Percentiles rank a stretch among this genome's conserved stretches.
phyloP scores from a whole-genome alignment of 139 green algal species.

The Microglena sp. region DNA sequence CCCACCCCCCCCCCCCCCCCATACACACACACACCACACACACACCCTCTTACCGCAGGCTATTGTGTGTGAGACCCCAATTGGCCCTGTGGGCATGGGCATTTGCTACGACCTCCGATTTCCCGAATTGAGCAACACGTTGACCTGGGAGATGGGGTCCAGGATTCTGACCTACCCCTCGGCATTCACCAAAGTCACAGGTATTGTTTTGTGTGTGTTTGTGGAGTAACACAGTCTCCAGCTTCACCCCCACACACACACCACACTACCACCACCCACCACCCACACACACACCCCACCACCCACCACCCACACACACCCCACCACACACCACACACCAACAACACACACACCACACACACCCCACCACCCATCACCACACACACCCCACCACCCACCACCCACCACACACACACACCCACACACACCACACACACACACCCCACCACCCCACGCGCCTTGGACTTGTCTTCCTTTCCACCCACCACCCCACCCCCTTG shows the following conservation, averaged over 20 bases:
- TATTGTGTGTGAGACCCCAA: neutral
- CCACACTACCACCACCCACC: neutral
- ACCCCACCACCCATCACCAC: too few relatives aligned
- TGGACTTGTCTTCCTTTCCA: too few relatives aligned
- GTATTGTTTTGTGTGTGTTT: slow-evolving; percentile 10
- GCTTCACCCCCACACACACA: neutral
- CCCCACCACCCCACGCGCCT: too few relatives aligned
- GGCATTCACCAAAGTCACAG: slow-evolving; percentile 61
- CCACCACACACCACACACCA: neutral
- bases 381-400: too few relatives aligned
- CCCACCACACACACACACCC: too few relatives aligned
- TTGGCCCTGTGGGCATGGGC: slow-evolving; percentile 69
- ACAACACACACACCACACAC: neutral
- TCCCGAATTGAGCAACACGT: slow-evolving; percentile 79
- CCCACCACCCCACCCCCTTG: too few relatives aligned
- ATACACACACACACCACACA: neutral
- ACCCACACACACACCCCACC: neutral
- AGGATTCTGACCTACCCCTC: slow-evolving; percentile 46
- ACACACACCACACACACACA: too few relatives aligned
- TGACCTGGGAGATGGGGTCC: slow-evolving; percentile 60
- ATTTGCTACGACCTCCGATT: slow-evolving; percentile 96
- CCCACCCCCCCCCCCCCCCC: neutral
- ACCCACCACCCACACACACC: neutral
- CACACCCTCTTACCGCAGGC: neutral
- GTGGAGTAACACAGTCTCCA: neutral